Base-by-base conservation (phyloP, 345 rosid species). In the Rhodomyrtus tomentosa region DNA sequence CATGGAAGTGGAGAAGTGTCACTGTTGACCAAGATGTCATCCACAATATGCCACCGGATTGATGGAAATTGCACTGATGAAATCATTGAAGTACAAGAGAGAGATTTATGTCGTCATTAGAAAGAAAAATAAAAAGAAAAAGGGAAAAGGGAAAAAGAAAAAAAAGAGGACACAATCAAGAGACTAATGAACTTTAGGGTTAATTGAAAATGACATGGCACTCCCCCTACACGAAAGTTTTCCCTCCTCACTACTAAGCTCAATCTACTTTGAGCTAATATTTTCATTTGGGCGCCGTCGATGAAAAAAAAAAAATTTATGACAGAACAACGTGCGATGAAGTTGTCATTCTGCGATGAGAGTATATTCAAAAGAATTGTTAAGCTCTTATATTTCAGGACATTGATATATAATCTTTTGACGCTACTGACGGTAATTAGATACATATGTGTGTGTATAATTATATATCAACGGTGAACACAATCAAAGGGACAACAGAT, bases 1-100 rank as follows among this genome's bases (percentile, higher is more conserved):
- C 54, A 80, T 73, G 83, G 87, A 84, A 25, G 80, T 83, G 58
- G 58, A 86, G 90, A 85, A 87, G 84, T 83, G 89, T 86, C 83
- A 73, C n/a, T n/a, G n/a, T n/a, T n/a, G 5, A 40, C 87, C 82
- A 38, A 81, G 85, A 90, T 90, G 84, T 85, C 85, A 5, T 88
- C 89, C 88, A 80, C 84, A 27, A 82, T 36, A 68, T 68, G 25
- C 45, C 79, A 32, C 79, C 79, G 24, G 25, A 36, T 68, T 68
- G 76, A 68, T 68, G 76, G 76, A 68, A 68, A 36, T 36, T 18
- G 76, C 76, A 68, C 25, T 68, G 76, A 32, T 18, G 76, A 36
- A 36, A 36, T 38, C 45, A 18, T 68, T 68, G 25, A 68, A 68
- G 76, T 68, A 68, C 45, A 16, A 18, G 76, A 38, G 27, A 54